Conservation (phyloP, 208 protist species). For the Trypanosoma platydactyli region DNA sequence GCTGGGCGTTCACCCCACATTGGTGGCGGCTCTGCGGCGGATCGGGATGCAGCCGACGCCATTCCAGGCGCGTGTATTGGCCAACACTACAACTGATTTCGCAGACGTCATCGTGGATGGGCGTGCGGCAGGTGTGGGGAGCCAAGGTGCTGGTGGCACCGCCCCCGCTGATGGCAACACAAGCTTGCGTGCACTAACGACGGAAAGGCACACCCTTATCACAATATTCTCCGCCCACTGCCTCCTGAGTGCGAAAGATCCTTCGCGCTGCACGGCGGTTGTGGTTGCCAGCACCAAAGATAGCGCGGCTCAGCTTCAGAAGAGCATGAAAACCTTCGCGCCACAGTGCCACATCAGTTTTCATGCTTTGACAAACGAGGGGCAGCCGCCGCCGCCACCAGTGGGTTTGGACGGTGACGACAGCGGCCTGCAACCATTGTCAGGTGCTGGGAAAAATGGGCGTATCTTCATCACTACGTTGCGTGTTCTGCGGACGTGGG, state of each 20-base stretch:
- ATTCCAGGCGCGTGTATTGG: constrained; percentile 55
- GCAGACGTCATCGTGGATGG: constrained; percentile 68
- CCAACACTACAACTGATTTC: constrained; percentile 52
- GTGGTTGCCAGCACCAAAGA: constrained; percentile 36
- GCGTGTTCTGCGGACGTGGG: constrained; percentile 17
- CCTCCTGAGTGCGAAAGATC: constrained; percentile 34
- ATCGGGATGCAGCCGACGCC: constrained; percentile 34
- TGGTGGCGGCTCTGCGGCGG: constrained; percentile 37
- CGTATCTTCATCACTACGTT: constrained; percentile 27
- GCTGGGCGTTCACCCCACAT: constrained; percentile 41
- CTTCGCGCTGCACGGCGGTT: constrained; percentile 28
- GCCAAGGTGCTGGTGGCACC: constrained; percentile 25
- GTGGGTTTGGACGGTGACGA: constrained; percentile 4
- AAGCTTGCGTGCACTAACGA: constrained; percentile 22
- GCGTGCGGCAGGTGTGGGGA: constrained; percentile 35
- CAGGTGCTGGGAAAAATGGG: not conserved
- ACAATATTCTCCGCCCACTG: constrained; percentile 56
- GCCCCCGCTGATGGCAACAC: constrained; percentile 35
- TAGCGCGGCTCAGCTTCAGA: constrained; percentile 20
- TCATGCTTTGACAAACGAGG: constrained; percentile 9
- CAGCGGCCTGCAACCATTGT: not conserved
- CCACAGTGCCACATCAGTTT: constrained; percentile 13
- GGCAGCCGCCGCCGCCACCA: constrained; percentile 12
- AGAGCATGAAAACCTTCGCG: constrained; percentile 18
- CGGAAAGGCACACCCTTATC: constrained; percentile 49